These are phyloP conservation scores for Crepidotus variabilis DNA, from an alignment of 768 basidiomycete genomes.

Conservation along the genomic window DNA sequence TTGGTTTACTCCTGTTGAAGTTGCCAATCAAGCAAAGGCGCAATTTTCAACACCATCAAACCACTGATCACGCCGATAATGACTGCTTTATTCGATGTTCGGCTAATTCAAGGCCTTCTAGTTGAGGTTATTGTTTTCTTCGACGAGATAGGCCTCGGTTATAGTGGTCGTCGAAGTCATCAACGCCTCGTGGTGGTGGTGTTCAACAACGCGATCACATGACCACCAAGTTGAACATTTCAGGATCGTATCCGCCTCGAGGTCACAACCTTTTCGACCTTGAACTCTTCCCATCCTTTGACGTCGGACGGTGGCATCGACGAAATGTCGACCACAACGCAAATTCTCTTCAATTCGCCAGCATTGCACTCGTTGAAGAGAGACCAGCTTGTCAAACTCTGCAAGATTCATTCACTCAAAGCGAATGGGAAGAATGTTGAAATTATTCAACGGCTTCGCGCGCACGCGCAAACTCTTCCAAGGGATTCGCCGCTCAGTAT, in stretches of 20 bases:
- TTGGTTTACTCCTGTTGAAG: too few relatives aligned
- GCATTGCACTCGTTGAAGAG: constrained; percentile 82
- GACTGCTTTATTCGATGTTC: too few relatives aligned
- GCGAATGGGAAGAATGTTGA: constrained; percentile 78
- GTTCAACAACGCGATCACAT: background rate
- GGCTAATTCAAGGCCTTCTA: too few relatives aligned
- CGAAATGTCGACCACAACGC: constrained; percentile 64
- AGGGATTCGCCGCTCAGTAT: constrained; percentile 52
- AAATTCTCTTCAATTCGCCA: constrained; percentile 82
- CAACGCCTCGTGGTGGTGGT: background rate
- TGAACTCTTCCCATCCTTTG: background rate
- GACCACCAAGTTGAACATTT: background rate
- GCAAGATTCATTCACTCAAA: constrained; percentile 80
- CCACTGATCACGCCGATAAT: too few relatives aligned
- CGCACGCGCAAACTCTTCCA: constrained; percentile 64
- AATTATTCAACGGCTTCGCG: constrained; percentile 63
- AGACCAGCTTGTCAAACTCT: constrained; percentile 79
- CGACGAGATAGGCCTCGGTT: background rate
- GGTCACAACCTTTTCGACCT: background rate
- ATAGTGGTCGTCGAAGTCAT: background rate
- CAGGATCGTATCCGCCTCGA: constrained; percentile 44
- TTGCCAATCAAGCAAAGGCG: too few relatives aligned
- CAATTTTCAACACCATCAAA: too few relatives aligned
- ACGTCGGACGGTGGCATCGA: background rate
- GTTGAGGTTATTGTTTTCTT: too few relatives aligned